A percentile compares a stretch with the other conserved stretches of the same genome.
phyloP scores from a whole-genome alignment of 192 early-diverging fungal genomes.

The Haplosporangium gracile region DNA sequence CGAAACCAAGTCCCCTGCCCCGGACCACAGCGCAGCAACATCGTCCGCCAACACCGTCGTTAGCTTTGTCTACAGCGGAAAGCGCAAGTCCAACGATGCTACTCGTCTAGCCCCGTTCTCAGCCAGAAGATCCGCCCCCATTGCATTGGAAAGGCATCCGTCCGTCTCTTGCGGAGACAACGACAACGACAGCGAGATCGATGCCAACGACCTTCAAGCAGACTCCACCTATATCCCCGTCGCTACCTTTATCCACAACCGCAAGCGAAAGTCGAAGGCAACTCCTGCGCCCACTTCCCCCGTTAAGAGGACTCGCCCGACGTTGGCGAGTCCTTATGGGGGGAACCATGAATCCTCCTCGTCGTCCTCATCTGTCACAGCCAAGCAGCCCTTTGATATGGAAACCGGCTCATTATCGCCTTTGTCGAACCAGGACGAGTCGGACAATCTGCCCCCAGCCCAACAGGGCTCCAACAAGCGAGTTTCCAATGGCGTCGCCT shows the following conservation, averaged over 20 bases:
- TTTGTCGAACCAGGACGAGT: background rate
- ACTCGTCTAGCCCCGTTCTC: background rate
- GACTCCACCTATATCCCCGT: background rate
- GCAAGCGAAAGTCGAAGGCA: background rate
- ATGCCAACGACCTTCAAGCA: slow-evolving; percentile 23
- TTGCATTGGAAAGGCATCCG: background rate
- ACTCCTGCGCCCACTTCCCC: background rate
- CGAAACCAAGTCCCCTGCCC: background rate
- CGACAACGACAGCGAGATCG: background rate
- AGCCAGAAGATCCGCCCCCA: background rate
- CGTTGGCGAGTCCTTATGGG: slow-evolving; percentile 42
- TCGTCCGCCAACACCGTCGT: background rate
- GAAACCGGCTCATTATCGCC: background rate
- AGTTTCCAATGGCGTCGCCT: background rate
- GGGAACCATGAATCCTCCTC: slow-evolving; percentile 15
- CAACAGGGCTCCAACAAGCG: background rate
- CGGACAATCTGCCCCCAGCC: background rate
- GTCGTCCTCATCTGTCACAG: background rate
- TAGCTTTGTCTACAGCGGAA: slow-evolving; percentile 5
- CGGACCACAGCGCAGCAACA: background rate
- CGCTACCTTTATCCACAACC: background rate
- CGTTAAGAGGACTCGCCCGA: slow-evolving; percentile 44
- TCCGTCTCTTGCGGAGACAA: slow-evolving; percentile 9
- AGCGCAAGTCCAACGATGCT: background rate
- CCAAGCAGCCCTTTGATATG: background rate